Base-by-base conservation (phyloP, 2,329 filamentous ascomycete genomes). In the Madurella mycetomatis region DNA sequence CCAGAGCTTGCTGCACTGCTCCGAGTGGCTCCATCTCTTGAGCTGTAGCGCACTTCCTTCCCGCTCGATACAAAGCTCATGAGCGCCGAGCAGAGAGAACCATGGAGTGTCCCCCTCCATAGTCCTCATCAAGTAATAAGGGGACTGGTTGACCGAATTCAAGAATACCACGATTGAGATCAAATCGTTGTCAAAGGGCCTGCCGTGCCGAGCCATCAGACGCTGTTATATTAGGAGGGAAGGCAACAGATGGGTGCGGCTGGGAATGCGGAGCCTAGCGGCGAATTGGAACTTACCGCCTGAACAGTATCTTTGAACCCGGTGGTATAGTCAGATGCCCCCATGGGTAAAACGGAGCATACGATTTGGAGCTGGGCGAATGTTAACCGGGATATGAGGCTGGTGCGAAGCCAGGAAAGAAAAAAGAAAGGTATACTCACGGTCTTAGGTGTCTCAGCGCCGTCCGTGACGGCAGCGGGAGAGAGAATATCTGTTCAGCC, bases 401-500 rank as follows among this genome's bases (percentile, higher is more conserved):
- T 25, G 12, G 2, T 25, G 25, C 8, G 5, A 48, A 48, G n/a
- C 47, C 45, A 1, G 51, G 15, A n/a, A 9, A 34, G 30, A 25
- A 25, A 7, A 25, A 25, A 4, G 25, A 25, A 25, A 4, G 9
- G 51, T 54, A 30, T 9, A 45, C 67, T 57, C 57, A 72, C 71
- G 60, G 58, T 47, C 64, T 66, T 12, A 70, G 59, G 46, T 76
- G 70, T 60, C 73, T 76, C 48, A 84, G 67, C 5, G 73, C 70
- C 4, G 79, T 83, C 12, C 76, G 71, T 11, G 74, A 76, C 0
- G 80, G 74, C 40, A 82, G 68, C 0, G 78, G 77, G 17, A 77
- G 70, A 1, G 78, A 78, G 59, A 85, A 85, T 19, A 85, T 82
- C 41, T 79, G 74, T 60, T 83, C 76, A 5, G 82, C 80, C 83